Evolutionary conservation across 257 asterid species (phyloP).

Genomic region (Plantago major): DNA sequence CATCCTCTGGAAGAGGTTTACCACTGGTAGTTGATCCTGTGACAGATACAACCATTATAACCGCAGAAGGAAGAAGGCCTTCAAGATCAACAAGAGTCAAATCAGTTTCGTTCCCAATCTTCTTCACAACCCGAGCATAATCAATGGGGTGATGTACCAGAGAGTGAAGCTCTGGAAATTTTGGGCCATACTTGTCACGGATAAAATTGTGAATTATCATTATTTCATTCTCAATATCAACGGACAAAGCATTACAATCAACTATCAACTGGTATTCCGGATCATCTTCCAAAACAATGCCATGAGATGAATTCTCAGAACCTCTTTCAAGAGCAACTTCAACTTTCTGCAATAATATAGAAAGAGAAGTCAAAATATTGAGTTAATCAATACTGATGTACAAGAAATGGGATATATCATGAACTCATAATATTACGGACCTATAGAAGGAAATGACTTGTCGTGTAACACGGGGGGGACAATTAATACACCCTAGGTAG

Average conservation of each 20-base stretch:
- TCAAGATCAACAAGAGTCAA: slow-evolving; percentile 93
- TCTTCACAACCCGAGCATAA: slow-evolving; percentile 90
- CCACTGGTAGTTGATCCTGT: slow-evolving; percentile 99
- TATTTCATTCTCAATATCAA: slow-evolving; percentile 92
- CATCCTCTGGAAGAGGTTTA: slow-evolving; percentile 91
- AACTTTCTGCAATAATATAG: slow-evolving; percentile 59
- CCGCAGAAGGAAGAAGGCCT: slow-evolving; percentile 93
- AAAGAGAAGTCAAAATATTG: slow-evolving; percentile 18
- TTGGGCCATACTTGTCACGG: slow-evolving; percentile 89
- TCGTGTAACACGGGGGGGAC: slow-evolving; percentile 22
- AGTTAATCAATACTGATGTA: slow-evolving; percentile 2
- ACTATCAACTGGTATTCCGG: slow-evolving; percentile 95
- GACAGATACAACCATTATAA: slow-evolving; percentile 92
- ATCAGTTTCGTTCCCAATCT: slow-evolving; percentile 83
- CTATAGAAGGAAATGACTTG: slow-evolving; percentile 25
- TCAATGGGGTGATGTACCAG: slow-evolving; percentile 96
- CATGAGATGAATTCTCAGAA: slow-evolving; percentile 45
- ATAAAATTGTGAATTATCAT: slow-evolving; percentile 87
- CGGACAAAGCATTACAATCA: slow-evolving; percentile 83
- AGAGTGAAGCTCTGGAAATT: slow-evolving; percentile 94
- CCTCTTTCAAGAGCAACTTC: slow-evolving; percentile 77
- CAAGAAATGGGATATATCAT: not conserved
- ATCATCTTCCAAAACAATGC: slow-evolving; percentile 77
- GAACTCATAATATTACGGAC: slow-evolving; percentile 20
- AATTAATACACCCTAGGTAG: slow-evolving; percentile 22